Conservation (phyloP, 2,329 filamentous ascomycete genomes). For the Fusarium transvaalense region DNA sequence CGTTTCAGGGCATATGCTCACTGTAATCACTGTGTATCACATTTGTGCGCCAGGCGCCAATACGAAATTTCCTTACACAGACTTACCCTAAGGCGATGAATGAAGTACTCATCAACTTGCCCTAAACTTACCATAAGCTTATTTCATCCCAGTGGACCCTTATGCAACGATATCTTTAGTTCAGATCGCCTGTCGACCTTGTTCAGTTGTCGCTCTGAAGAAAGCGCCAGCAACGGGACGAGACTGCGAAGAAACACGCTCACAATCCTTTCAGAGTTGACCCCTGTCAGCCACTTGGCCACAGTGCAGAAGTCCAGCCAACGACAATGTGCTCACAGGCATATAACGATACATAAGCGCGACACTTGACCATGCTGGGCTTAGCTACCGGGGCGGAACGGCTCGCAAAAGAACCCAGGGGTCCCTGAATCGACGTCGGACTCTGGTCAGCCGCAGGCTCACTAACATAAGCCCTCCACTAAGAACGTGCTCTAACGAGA, state of each 20-base stretch:
- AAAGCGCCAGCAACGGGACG: background rate
- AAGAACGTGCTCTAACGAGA: slow-evolving; percentile 21
- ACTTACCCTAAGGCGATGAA: too few relatives aligned
- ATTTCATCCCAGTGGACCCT: too few relatives aligned
- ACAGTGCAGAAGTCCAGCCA: background rate
- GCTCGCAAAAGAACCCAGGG: background rate
- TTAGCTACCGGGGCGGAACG: background rate
- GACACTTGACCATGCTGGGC: background rate
- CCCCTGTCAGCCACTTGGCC: background rate
- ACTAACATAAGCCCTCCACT: background rate
- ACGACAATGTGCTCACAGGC: background rate
- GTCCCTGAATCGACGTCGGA: background rate
- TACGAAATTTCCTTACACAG: too few relatives aligned
- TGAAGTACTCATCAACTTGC: too few relatives aligned
- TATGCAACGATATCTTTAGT: background rate
- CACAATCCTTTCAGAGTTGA: background rate
- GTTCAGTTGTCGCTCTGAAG: background rate
- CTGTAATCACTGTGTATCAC: background rate
- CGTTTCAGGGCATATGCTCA: background rate
- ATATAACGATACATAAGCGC: background rate
- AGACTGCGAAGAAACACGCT: background rate
- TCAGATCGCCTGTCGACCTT: background rate
- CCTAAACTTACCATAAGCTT: too few relatives aligned
- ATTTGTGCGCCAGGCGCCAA: too few relatives aligned
- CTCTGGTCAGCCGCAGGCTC: background rate